Evolutionary conservation across 192 early-diverging fungal species (phyloP).

Genomic region (Coemansia asiatica): DNA sequence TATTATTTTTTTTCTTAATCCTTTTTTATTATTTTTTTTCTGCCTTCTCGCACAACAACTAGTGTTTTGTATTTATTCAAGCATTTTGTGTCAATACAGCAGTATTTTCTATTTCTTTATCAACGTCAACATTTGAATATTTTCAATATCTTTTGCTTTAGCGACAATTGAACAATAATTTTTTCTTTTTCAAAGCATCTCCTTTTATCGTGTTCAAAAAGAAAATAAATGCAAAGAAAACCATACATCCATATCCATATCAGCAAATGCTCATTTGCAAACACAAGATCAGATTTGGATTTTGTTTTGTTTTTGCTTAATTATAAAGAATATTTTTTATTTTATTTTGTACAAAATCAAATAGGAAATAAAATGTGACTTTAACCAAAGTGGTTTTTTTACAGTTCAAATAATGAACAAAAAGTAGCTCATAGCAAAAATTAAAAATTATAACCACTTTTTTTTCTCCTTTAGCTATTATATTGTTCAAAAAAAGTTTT

Average conservation of each 20-base stretch:
- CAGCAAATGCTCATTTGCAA: background rate
- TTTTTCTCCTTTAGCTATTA: background rate
- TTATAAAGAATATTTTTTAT: background rate
- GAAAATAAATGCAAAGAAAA: background rate
- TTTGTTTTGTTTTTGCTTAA: background rate
- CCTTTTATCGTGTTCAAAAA: background rate
- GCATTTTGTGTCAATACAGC: background rate
- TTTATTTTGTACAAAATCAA: background rate
- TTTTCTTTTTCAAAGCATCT: too few species aligned
- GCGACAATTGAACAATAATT: too few species aligned
- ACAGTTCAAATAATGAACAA: background rate
- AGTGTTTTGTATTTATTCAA: conserved; percentile 1
- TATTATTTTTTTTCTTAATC: conserved; percentile 5
- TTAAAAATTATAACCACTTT: background rate
- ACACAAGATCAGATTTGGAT: background rate
- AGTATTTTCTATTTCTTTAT: background rate
- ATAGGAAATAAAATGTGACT: background rate
- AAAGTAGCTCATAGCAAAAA: background rate
- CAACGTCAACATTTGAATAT: too few species aligned
- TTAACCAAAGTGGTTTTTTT: background rate
- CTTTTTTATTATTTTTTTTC: conserved; percentile 1
- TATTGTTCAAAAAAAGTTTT: background rate
- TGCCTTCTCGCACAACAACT: background rate
- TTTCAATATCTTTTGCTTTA: background rate
- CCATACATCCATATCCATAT: background rate